A percentile compares a stretch with the other conserved stretches of the same genome.
These are phyloP conservation scores for Xylaria sp. DNA, from an alignment of 2,329 filamentous ascomycete species.

Conservation along the genomic window DNA sequence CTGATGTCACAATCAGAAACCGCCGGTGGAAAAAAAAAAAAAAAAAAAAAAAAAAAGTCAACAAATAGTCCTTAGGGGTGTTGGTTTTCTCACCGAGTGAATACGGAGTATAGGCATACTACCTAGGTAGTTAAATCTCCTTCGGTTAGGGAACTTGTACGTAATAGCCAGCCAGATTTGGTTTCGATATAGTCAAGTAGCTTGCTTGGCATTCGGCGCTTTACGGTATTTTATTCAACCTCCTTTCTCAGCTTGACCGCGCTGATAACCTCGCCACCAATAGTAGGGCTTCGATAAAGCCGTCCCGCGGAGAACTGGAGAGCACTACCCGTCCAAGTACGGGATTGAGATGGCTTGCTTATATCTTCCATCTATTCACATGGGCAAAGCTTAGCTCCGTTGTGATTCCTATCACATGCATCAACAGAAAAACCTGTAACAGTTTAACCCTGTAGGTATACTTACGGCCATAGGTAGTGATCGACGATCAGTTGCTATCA, in stretches of 20 bases:
- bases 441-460: not conserved
- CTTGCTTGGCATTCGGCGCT: conserved; percentile 8
- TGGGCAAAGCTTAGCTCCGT: not conserved
- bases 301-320: conserved; percentile 14
- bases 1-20: not conserved
- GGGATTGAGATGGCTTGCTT: not conserved
- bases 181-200: not conserved
- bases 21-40: no score
- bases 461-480: no score
- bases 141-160: conserved; percentile 44
- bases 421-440: not conserved
- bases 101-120: no score
- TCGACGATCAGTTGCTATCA: conserved; percentile 6
- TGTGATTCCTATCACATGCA: conserved; percentile 13
- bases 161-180: conserved; percentile 43
- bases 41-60: no score
- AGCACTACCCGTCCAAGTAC: not conserved
- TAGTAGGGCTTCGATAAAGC: conserved; percentile 13
- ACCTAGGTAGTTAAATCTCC: no score
- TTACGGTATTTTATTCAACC: conserved; percentile 16
- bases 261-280: conserved; percentile 13
- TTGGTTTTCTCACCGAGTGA: conserved; percentile 34
- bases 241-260: conserved; percentile 6
- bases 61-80: conserved; percentile 22
- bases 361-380: conserved; percentile 1